Evolutionary conservation across 2,329 filamentous ascomycete species (phyloP), one percentile per base, ranked within the genome.

Genomic region (Nothophoma quercina): DNA sequence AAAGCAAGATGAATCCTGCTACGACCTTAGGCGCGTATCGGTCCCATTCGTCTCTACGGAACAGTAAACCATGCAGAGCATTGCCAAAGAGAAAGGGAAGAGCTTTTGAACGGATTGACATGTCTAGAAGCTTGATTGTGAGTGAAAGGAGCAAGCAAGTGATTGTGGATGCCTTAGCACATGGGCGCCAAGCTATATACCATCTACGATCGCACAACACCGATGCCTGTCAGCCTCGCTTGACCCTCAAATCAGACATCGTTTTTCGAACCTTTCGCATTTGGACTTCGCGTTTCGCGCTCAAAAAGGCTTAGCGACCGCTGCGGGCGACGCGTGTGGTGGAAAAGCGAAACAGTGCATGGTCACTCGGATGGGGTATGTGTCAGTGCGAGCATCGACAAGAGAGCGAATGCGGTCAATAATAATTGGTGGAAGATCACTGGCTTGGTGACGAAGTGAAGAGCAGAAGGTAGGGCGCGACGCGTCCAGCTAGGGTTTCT

Each of bases 231-330:
- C 10, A 19, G 18, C 22, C 15, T 13, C 6, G 1, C 15, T 28
- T 15, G 19, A 32, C 22, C 12, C 5, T 29, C 33, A n/a, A 10
- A 35, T 19, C 15, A 33, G 28, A n/a, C 13, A 39, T 39, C 41
- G 36, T 30, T 41, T 26, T 26, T 52, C 15, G 35, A 44, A 18
- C 48, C 23, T 29, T 16, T 45, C 28, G 26, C 18, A 28, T 33
- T 40, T 26, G 22, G 21, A n/a, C 7, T 29, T 52, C 42, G 49
- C 42, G 19, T 52, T 46, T 52, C 42, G 49, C 42, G 49, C 36
- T 46, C 10, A 18, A 23, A 25, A 19, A 46, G 41, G 49, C 19
- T 32, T 36, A 52, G 49, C 16, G 35, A 22, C 40, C 39, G n/a
- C 19, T n/a, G 10, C 16, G 28, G 8, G 32, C 7, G 9, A n/a